Evolutionary conservation across 192 early-diverging fungal species (phyloP).

Genomic region (Coemansia sp.): DNA sequence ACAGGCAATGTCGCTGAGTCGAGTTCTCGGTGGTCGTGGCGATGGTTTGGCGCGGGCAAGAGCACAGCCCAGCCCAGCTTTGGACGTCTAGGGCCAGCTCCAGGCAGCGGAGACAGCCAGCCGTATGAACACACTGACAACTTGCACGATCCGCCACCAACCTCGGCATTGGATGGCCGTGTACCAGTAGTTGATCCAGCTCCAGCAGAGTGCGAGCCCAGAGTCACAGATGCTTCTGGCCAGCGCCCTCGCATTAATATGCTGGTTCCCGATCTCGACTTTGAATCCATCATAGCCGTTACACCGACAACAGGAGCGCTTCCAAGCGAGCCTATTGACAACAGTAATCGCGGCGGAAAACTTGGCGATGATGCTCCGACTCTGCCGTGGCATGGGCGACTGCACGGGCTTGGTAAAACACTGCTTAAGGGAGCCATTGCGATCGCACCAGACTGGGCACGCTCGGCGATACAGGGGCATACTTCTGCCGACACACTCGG

Average conservation of each 20-base stretch:
- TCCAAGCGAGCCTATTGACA: background rate
- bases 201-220: background rate
- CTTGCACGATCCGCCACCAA: background rate
- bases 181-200: background rate
- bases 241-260: constrained; percentile 10
- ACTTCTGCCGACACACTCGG: constrained; percentile 30
- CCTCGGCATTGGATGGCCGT: background rate
- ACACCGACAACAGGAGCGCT: background rate
- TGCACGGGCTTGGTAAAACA: constrained; percentile 25
- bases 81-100: background rate
- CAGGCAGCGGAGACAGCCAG: background rate
- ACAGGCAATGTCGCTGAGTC: background rate
- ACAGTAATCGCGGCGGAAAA: background rate
- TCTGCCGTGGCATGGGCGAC: constrained; percentile 21
- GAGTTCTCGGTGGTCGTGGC: constrained; percentile 11
- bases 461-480: constrained; percentile 21
- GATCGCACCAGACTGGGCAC: constrained; percentile 49
- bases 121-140: background rate
- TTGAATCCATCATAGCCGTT: constrained; percentile 1
- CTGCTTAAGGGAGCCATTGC: constrained; percentile 27
- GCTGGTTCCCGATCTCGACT: constrained; percentile 33
- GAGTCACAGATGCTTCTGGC: background rate
- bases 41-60: constrained; percentile 12
- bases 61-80: background rate
- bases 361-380: background rate